Percentiles rank a stretch among this genome's conserved stretches.
These are phyloP conservation scores for Amanita molliuscula DNA, from an alignment of 768 basidiomycete species.

Conservation along the genomic window DNA sequence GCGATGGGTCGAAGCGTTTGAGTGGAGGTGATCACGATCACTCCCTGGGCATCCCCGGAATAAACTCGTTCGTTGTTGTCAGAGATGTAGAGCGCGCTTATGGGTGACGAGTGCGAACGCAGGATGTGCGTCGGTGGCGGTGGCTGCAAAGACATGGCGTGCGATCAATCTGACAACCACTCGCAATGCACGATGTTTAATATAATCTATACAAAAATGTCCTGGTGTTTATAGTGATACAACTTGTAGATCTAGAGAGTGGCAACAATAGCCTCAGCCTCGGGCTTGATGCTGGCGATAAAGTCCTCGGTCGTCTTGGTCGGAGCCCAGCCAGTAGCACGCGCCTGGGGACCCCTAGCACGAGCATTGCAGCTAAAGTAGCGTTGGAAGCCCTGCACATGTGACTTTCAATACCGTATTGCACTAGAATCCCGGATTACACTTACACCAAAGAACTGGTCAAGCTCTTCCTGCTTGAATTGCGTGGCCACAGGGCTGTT, in stretches of 20 bases:
- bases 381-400: background rate
- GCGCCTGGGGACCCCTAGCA: slow-evolving; percentile 23
- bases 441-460: slow-evolving; percentile 27
- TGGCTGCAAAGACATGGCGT: slow-evolving; percentile 8
- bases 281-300: slow-evolving; percentile 28
- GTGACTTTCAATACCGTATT: background rate
- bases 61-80: slow-evolving; percentile 71
- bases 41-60: slow-evolving; percentile 77
- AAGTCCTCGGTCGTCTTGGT: slow-evolving; percentile 28
- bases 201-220: too few species aligned
- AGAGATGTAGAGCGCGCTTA: slow-evolving; percentile 56
- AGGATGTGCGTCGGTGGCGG: slow-evolving; percentile 56
- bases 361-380: slow-evolving; percentile 31
- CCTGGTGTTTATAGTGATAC: background rate
- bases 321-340: slow-evolving; percentile 36
- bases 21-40: slow-evolving; percentile 69
- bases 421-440: background rate
- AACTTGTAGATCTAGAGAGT: background rate
- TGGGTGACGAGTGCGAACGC: slow-evolving; percentile 57
- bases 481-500: slow-evolving; percentile 29
- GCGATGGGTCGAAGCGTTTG: slow-evolving; percentile 62
- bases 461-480: slow-evolving; percentile 35
- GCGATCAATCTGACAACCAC: too few species aligned
- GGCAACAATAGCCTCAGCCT: slow-evolving; percentile 20
- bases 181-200: background rate